Conservation (phyloP, 169 alveolate genomes). For the Sarcocystis neurona region DNA sequence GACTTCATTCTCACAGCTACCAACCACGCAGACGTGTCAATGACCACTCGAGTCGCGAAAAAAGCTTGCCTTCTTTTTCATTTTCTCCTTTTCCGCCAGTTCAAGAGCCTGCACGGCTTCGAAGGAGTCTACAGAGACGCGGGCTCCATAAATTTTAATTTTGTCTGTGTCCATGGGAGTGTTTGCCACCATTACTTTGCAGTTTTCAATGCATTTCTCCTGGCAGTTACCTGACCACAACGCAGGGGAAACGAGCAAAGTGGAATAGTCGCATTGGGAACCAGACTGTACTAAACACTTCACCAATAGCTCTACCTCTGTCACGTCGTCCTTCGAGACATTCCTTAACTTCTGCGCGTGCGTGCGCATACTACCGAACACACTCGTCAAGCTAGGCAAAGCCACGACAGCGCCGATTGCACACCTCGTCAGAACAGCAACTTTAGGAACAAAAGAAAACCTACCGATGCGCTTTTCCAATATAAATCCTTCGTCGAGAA, state of each 20-base stretch:
- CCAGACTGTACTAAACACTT: too few species aligned
- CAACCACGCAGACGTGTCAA: too few species aligned
- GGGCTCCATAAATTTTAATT: slow-evolving; percentile 98
- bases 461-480: slow-evolving; percentile 94
- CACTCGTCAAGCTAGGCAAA: neutral
- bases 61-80: slow-evolving; percentile 90
- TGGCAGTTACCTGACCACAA: slow-evolving; percentile 21
- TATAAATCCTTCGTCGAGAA: slow-evolving; percentile 98
- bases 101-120: slow-evolving; percentile 98
- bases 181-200: slow-evolving; percentile 93
- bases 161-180: slow-evolving; percentile 99
- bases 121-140: slow-evolving; percentile 96
- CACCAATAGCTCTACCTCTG: too few species aligned
- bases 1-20: too few species aligned
- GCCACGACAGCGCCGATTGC: neutral
- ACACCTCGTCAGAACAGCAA: too few species aligned
- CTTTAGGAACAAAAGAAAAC: too few species aligned
- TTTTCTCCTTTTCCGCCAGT: slow-evolving; percentile 96
- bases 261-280: too few species aligned
- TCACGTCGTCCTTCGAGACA: too few species aligned
- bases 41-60: neutral
- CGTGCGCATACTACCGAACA: too few species aligned
- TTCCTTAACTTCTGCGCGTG: too few species aligned
- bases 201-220: slow-evolving; percentile 64
- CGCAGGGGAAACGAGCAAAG: too few species aligned